A percentile compares a stretch with the other conserved stretches of the same genome.
phyloP scores from a whole-genome alignment of 129 eudicot genomes.

The Solidago caesia region DNA sequence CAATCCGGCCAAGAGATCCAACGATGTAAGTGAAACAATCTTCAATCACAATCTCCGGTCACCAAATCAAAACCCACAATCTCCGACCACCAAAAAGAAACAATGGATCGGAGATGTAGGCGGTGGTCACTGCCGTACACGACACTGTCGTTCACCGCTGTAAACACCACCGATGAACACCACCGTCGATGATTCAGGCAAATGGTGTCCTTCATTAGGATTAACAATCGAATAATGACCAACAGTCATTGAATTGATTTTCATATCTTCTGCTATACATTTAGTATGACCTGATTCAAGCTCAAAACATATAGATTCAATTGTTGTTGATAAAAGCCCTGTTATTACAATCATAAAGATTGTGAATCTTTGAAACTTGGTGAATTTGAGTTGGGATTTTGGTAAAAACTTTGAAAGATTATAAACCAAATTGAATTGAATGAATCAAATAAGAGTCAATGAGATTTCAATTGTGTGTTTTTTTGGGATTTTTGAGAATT shows the following conservation, averaged over 20 bases:
- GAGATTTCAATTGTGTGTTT: neutral
- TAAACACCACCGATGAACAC: no score
- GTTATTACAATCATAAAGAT: constrained; percentile 27
- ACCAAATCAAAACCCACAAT: no score
- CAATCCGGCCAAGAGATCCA: no score
- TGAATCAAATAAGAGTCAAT: neutral
- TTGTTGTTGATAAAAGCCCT: constrained; percentile 40
- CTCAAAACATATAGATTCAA: constrained; percentile 72
- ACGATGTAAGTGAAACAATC: no score
- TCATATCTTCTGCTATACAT: constrained; percentile 89
- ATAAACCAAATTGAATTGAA: neutral
- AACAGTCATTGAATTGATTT: constrained; percentile 83
- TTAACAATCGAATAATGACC: constrained; percentile 78
- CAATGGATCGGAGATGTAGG: no score
- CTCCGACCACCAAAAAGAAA: no score
- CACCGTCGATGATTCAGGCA: constrained; percentile 51
- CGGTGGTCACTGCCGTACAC: no score
- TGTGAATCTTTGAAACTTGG: neutral
- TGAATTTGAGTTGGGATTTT: neutral
- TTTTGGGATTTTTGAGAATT: neutral
- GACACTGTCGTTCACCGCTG: no score
- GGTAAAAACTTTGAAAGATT: neutral
- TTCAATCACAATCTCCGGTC: no score
- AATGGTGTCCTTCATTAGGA: constrained; percentile 67
- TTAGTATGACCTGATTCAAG: constrained; percentile 87